A percentile compares a stretch with the other conserved stretches of the same genome.
Evolutionary conservation across 495 filamentous ascomycete genomes (phyloP).

Genomic region (Emericellopsis terricola): DNA sequence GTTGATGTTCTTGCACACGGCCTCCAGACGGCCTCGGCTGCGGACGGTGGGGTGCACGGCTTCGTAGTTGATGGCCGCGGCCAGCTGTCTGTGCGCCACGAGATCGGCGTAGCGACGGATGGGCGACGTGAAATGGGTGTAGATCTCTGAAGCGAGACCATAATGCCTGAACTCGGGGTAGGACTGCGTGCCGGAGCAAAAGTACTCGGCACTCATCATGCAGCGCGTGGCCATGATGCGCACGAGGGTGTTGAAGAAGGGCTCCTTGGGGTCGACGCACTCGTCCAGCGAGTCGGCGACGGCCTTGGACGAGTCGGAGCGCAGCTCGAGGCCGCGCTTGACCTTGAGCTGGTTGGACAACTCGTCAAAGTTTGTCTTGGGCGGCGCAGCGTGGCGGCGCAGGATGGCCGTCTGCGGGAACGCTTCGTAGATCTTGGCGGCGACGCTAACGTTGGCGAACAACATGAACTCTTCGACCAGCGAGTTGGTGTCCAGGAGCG

Average conservation of each 20-base stretch:
- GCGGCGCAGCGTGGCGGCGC: conserved; percentile 77
- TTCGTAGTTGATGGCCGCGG: conserved; percentile 87
- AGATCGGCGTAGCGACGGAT: conserved; percentile 95
- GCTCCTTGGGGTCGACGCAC: conserved; percentile 65
- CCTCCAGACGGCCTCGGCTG: conserved; percentile 67
- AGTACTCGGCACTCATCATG: conserved; percentile 99
- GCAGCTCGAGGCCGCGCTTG: conserved; percentile 60
- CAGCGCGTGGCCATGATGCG: conserved; percentile 94
- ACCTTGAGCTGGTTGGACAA: conserved; percentile 75
- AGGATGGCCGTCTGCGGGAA: conserved; percentile 93
- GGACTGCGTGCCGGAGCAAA: conserved; percentile 79
- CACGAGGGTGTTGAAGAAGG: conserved; percentile 96
- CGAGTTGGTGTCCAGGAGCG: conserved; percentile 88
- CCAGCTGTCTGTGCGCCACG: conserved; percentile 82
- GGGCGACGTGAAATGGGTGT: conserved; percentile 95
- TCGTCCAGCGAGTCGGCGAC: conserved; percentile 78
- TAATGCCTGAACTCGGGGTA: conserved; percentile 94
- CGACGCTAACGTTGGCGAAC: conserved; percentile 90
- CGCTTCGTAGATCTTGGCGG: conserved; percentile 64
- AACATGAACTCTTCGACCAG: conserved; percentile 99
- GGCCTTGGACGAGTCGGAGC: conserved; percentile 69
- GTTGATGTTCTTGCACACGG: conserved; percentile 95
- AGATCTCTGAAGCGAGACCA: conserved; percentile 86
- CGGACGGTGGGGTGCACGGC: conserved; percentile 56
- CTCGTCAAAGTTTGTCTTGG: conserved; percentile 90